Evolutionary conservation across 2,329 filamentous ascomycete genomes (phyloP), one percentile per base, ranked within the genome.

Genomic region (Fusarium cyanostomum): DNA sequence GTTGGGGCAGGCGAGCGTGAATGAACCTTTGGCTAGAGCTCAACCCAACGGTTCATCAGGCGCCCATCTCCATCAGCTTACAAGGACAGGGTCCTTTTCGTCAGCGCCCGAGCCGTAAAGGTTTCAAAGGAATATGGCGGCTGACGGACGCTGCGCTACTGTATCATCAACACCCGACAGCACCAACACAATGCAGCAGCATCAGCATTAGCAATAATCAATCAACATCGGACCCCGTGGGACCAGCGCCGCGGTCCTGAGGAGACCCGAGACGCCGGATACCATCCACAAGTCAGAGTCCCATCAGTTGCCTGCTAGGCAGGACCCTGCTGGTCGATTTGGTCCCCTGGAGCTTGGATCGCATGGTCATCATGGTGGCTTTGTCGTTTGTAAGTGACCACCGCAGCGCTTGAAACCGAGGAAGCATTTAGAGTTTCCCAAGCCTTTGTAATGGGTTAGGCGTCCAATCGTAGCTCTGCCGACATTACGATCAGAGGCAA

Each of bases 31-130:
- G 42, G 43, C 53, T 27, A 55, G 57, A 67, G 63, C 62, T 56
- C 67, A 70, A 64, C 57, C 45, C 57, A 65, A 67, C 51, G 56
- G 65, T 66, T 70, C 21, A 21, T 21, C 67, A 70, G 67, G 67
- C 57, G 13, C 38, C 54, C 54, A 44, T 51, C 45, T 16, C 43
- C 41, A 48, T 69, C 52, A 59, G 44, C 37, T 50, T 56, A 56
- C 67, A 70, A 52, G 67, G 67, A 52, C 67, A 56, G 48, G 64
- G 64, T 49, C 31, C 24, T 33, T 52, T 48, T 53, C 38, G 31
- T 62, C 60, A 55, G 52, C 49, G 52, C 48, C 49, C 33, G 48
- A 61, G 45, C 39, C 54, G 26, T 52, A 64, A 49, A 52, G 65
- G 66, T 56, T 54, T 49, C 42, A 34, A 49, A 27, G 33, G 38